phyloP scores from a whole-genome alignment of 345 rosid genomes.

The Dovyalis caffra region DNA sequence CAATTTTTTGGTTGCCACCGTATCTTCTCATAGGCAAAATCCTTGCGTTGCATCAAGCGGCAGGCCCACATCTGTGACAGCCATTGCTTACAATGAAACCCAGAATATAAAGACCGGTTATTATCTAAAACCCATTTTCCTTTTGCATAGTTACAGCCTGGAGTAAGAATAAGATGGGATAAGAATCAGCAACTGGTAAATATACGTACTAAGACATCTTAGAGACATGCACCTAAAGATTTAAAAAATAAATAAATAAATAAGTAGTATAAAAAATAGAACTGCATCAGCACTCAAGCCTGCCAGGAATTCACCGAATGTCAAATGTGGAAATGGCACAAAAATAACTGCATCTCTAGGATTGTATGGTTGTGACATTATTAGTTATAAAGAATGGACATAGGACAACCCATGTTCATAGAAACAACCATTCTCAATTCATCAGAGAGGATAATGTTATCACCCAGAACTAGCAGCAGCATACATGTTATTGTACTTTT shows the following conservation, averaged over 20 bases:
- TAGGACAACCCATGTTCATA: not conserved
- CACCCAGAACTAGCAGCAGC: no score
- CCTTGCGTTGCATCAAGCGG: slow-evolving; percentile 77
- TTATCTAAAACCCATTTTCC: slow-evolving; percentile 94
- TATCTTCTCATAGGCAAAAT: slow-evolving; percentile 71
- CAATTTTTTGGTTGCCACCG: slow-evolving; percentile 90
- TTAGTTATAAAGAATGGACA: not conserved
- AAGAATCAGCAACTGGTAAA: slow-evolving; percentile 11
- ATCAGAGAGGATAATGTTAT: not conserved
- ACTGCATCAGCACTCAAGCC: no score
- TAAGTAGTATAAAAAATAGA: no score
- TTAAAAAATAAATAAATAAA: no score
- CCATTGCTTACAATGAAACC: slow-evolving; percentile 82
- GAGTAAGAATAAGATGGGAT: slow-evolving; percentile 5
- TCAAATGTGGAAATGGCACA: not conserved
- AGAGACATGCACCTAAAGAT: not conserved
- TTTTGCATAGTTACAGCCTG: slow-evolving; percentile 78
- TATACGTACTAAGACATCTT: not conserved
- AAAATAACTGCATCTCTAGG: not conserved
- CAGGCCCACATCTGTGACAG: slow-evolving; percentile 95
- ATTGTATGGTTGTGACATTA: not conserved
- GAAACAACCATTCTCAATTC: not conserved
- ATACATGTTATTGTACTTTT: no score
- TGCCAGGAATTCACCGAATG: not conserved
- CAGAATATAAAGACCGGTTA: slow-evolving; percentile 68